Conservation (phyloP, 148 eudicot species). For the Cornus kousa region DNA sequence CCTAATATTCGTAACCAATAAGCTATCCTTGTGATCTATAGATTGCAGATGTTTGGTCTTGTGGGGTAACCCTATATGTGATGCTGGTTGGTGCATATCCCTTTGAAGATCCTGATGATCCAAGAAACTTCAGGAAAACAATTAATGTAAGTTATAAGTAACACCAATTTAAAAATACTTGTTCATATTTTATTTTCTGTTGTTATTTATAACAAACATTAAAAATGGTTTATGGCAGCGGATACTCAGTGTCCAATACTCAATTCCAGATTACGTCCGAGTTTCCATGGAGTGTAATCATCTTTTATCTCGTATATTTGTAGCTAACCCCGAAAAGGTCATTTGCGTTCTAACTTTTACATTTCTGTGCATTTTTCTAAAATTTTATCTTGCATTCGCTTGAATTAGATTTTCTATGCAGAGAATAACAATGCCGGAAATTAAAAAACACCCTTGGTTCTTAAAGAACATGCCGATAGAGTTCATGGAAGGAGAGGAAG, state of each 20-base stretch:
- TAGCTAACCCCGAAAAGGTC: slow-evolving; percentile 77
- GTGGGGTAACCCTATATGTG: slow-evolving; percentile 86
- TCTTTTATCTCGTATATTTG: slow-evolving; percentile 70
- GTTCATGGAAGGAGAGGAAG: slow-evolving; percentile 37
- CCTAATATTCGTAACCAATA: slow-evolving; percentile 9
- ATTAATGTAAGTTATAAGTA: slow-evolving; percentile 39
- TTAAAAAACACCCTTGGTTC: slow-evolving; percentile 67
- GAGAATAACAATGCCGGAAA: slow-evolving; percentile 77
- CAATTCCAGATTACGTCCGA: slow-evolving; percentile 77
- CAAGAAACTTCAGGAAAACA: slow-evolving; percentile 67
- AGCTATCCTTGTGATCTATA: slow-evolving; percentile 11
- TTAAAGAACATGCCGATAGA: slow-evolving; percentile 45
- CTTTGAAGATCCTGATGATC: slow-evolving; percentile 80
- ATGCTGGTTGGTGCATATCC: slow-evolving; percentile 89
- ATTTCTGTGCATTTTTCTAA: neutral
- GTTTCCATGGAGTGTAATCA: slow-evolving; percentile 65
- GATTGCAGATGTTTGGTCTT: slow-evolving; percentile 96
- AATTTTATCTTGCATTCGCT: neutral
- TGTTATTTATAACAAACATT: neutral
- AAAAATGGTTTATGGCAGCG: slow-evolving; percentile 40
- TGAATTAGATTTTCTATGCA: slow-evolving; percentile 12
- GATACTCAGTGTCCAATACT: slow-evolving; percentile 66
- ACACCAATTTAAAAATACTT: neutral
- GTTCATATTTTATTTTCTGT: neutral
- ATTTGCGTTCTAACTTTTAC: neutral